Evolutionary conservation across 106 monocot genomes (phyloP), one percentile per base, ranked within the genome.

Genomic region (Platanthera zijinensis): DNA sequence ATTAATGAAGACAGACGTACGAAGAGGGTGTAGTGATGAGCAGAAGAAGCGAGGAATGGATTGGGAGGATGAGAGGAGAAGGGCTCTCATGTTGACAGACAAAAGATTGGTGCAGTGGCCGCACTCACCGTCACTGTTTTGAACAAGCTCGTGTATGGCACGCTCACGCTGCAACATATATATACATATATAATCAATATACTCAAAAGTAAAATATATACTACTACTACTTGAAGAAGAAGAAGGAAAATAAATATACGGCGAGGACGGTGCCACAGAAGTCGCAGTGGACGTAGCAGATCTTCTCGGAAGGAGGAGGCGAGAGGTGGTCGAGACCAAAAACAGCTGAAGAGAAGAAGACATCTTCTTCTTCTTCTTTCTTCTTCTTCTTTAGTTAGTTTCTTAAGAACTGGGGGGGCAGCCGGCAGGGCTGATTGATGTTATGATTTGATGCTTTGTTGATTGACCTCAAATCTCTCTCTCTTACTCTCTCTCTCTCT

Each of bases 271-370:
- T 94, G 82, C 93, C 96, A 74, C 96, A 97, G 56, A 88, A 97
- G 87, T 86, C 89, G 91, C 96, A 97, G 81, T 93, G 96, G 78
- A 97, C 96, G 80, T 97, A 97, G 91, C 96, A 97, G 79, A 97
- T 91, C 72, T 94, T 91, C 91, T 97, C 96, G 57, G 89, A 86
- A 22, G 39, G 39, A 39, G 85, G 82, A 13, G 87, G 80, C 48
- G 90, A 78, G 88, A 89, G 85, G 78, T 92, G 90, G 75, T 95
- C 95, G 75, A 90, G 64, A 67, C 90, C 88, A 81, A 88, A 88
- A 80, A 87, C 62, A 52, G 86, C 81, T 51, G 92, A 82, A 10
- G 89, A 85, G 57, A 89, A 73, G 25, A 25, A 25, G 25, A 25
- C 25, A 25, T n/a, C n/a, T n/a, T n/a, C n/a, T n/a, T n/a, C n/a